Evolutionary conservation across 139 green algal species (phyloP), one percentile per base, ranked within the genome.

Genomic region (Edaphochlamys debaryana): DNA sequence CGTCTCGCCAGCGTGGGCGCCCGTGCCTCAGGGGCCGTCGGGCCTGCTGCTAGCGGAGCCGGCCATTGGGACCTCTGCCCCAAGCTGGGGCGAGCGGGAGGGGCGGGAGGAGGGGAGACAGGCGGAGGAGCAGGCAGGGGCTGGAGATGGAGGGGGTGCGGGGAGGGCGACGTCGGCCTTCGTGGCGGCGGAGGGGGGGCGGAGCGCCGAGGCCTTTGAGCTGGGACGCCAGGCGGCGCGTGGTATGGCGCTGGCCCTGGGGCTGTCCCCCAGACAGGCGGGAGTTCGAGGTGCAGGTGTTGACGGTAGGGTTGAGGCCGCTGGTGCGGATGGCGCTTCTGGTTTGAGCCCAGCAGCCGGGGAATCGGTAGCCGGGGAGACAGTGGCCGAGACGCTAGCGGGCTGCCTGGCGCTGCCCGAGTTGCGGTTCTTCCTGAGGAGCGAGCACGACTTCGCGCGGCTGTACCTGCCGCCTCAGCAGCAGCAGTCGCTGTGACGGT

Each of bases 341-440:
- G 22, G 54, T 20, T 4, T 4, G 41, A 19, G 30, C 30, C 62
- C 25, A 30, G 29, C 13, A 45, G 36, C 36, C 2, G 23, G 15
- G 22, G 50, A 50, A 34, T 48, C 38, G 30, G 48, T 0, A 1
- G 50, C 62, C 50, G 50, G 27, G 11, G 72, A 54, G 34, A 54
- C 34, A 2, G 40, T 27, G 67, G 54, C 56, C 13, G 29, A 30
- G 11, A 15, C 27, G 6, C 0, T 60, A 72, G 38, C 32, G 71
- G 75, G 30, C 27, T 13, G 60, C 76, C 76, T 82, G 42, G 8
- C 11, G 76, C 76, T 73, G 25, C 76, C 76, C 4, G 42, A 72
- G 40, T 63, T 82, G 32, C 63, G 76, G 32, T 2, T 82, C 11
- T 82, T 82, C 41, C 76, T 82, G 63, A 3, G 13, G 5, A 4